A percentile compares a stretch with the other conserved stretches of the same genome.
phyloP scores from a whole-genome alignment of 2,329 filamentous ascomycete species.

The Tolypocladium album region DNA sequence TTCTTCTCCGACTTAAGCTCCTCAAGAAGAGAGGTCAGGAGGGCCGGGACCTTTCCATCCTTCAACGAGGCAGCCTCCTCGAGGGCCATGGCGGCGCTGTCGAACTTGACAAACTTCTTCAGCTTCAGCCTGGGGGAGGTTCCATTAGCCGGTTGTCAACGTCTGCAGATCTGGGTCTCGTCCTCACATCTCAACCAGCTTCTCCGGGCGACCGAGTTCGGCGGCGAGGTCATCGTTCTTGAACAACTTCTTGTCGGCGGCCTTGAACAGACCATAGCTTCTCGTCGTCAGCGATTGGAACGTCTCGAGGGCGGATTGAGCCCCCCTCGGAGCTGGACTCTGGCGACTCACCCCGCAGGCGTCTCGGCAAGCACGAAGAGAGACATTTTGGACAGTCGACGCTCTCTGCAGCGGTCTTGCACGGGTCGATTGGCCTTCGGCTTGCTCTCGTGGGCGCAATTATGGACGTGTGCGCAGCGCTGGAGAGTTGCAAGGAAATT shows the following conservation, averaged over 20 bases:
- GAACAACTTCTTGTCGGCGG: constrained; percentile 95
- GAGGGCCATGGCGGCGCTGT: constrained; percentile 80
- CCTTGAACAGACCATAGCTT: constrained; percentile 97
- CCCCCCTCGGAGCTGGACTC: neutral
- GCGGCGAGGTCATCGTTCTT: constrained; percentile 72
- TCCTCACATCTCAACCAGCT: constrained; percentile 74
- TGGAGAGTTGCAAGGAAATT: constrained; percentile 27
- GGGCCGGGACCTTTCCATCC: constrained; percentile 89
- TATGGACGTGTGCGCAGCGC: constrained; percentile 23
- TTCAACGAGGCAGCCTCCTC: constrained; percentile 83
- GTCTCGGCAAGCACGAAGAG: constrained; percentile 92
- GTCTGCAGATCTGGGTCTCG: neutral
- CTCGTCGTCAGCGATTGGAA: constrained; percentile 18
- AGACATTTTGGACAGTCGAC: constrained; percentile 50
- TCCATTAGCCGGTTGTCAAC: neutral
- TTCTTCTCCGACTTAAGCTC: constrained; percentile 97
- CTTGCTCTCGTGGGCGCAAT: constrained; percentile 25
- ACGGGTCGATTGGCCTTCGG: constrained; percentile 18
- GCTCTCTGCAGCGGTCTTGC: constrained; percentile 19
- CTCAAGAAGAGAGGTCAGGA: constrained; percentile 72
- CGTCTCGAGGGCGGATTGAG: neutral
- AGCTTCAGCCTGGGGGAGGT: constrained; percentile 61
- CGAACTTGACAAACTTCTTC: constrained; percentile 96
- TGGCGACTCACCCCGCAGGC: constrained; percentile 58
- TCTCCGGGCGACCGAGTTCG: constrained; percentile 70